A percentile compares a stretch with the other conserved stretches of the same genome.
These are phyloP conservation scores for Bolboschoenoplectus hybrid DNA, from an alignment of 202 grass and related monocot species.

Conservation along the genomic window DNA sequence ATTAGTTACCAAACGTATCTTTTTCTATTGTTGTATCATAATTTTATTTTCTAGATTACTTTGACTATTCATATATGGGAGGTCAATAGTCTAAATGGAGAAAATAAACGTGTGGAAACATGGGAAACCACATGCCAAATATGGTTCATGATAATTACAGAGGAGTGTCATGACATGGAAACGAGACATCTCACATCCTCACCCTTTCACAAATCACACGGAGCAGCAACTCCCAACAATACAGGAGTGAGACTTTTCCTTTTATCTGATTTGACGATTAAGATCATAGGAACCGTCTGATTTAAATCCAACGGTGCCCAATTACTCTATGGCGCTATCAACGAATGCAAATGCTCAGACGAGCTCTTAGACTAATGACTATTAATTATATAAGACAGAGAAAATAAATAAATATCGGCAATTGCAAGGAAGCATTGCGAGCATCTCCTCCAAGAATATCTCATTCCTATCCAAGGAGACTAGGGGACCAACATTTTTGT, in stretches of 20 bases:
- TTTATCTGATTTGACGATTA: neutral
- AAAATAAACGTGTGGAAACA: neutral
- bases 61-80: neutral
- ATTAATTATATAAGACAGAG: neutral
- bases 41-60: neutral
- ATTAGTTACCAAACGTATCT: neutral
- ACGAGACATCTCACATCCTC: neutral
- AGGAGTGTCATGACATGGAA: neutral
- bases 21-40: neutral
- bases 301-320: neutral
- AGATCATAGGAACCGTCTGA: neutral
- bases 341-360: neutral
- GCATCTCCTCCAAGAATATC: constrained; percentile 4
- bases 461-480: neutral
- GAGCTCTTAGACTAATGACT: neutral
- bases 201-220: constrained; percentile 26
- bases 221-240: neutral
- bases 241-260: neutral
- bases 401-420: neutral
- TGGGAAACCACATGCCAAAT: neutral
- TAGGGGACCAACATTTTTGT: neutral
- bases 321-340: neutral
- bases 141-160: neutral
- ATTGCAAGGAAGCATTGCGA: neutral
- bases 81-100: neutral